Evolutionary conservation across 2,329 filamentous ascomycete species (phyloP).

Genomic region (Cryphonectria japonica): DNA sequence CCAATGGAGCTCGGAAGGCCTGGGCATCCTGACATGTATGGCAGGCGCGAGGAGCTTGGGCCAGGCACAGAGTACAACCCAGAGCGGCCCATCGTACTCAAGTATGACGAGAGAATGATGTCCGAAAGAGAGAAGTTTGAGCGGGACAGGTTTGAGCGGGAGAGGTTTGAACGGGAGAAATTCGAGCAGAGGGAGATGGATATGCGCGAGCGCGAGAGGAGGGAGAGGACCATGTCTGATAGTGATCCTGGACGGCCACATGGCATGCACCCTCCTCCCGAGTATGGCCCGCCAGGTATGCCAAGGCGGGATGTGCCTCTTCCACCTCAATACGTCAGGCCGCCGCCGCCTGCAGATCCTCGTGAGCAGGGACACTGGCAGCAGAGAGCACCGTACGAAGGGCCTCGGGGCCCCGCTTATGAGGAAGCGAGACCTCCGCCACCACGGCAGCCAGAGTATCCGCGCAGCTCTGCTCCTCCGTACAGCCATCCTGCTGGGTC

Average conservation of each 20-base stretch:
- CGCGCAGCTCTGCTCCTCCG: conserved; percentile 45
- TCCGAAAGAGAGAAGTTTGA: conserved; percentile 45
- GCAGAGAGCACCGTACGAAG: conserved; percentile 46
- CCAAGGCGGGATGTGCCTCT: conserved; percentile 38
- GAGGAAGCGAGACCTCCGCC: conserved; percentile 40
- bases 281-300: conserved; percentile 41
- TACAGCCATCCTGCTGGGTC: conserved; percentile 43
- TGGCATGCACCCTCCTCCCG: conserved; percentile 49
- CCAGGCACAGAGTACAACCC: conserved; percentile 55
- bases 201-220: conserved; percentile 41
- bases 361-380: conserved; percentile 46
- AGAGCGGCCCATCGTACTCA: conserved; percentile 50
- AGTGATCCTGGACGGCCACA: conserved; percentile 51
- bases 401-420: conserved; percentile 44
- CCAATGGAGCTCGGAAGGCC: conserved; percentile 52
- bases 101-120: conserved; percentile 60
- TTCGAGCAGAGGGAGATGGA: conserved; percentile 47
- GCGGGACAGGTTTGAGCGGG: conserved; percentile 50
- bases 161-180: conserved; percentile 48
- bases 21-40: conserved; percentile 48
- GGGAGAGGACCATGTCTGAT: conserved; percentile 54
- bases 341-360: conserved; percentile 44
- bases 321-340: conserved; percentile 48
- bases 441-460: conserved; percentile 54
- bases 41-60: conserved; percentile 53